Evolutionary conservation across 345 rosid species (phyloP), one percentile per base, ranked within the genome.

Genomic region (Sisymbrium irio): DNA sequence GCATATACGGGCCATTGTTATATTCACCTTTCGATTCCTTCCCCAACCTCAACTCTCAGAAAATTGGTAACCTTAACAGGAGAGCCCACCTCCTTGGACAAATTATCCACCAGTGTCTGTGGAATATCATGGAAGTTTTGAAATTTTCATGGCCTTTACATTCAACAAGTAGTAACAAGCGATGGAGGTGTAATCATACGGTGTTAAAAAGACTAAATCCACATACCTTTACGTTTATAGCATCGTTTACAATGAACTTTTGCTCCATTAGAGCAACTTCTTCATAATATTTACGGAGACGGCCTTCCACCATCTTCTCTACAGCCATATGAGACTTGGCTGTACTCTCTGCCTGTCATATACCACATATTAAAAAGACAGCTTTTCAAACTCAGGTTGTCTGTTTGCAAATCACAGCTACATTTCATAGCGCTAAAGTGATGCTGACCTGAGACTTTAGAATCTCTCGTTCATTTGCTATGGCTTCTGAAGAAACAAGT

Each of bases 301-400:
- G 99, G 13, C 99, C 98, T 85, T 92, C 98, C 54, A 95, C 92
- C 93, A 95, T 95, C 82, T 90, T 95, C 69, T 95, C 97, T 74
- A 95, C 62, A 13, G 89, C 92, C 86, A 88, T 85, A 76, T 81
- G 85, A 37, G 92, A 69, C 83, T 87, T 95, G 10, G 88, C 99
- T 36, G 89, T 84, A 62, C 87, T 90, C 72, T 89, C 92, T 44
- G 98, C 99, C 99, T 95, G 96, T 73, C 72, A 79, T 57, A 66
- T 32, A 82, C 68, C 13, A 64, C 1, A 56, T 19, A 30, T 64
- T 47, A 42, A 39, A 44, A 13, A 71, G 62, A 12, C n/a, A 32
- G 30, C 0, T 7, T 53, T 32, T 20, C 3, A 2, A 37, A 53
- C 42, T 25, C 11, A 30, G 8, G 32, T 55, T 7, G 27, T 67